These are phyloP conservation scores for Pichia sp. DNA, from an alignment of 1,139 yeast species.

Conservation along the genomic window DNA sequence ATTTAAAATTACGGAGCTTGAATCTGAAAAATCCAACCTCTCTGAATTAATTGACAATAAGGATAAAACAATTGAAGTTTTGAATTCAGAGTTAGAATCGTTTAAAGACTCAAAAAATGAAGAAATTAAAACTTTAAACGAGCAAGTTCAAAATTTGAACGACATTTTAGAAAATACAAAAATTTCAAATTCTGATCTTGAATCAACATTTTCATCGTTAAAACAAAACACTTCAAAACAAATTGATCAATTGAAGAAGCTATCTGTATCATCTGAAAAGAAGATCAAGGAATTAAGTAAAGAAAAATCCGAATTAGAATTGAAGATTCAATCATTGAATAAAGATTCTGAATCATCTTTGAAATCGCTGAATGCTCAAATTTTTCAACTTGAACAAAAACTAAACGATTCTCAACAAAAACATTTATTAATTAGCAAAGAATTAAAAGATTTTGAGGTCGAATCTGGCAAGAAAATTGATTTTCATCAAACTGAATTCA, in stretches of 20 bases:
- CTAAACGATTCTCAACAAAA: neutral
- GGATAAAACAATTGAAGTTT: neutral
- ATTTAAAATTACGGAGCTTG: neutral
- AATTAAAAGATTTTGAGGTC: neutral
- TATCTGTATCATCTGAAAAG: neutral
- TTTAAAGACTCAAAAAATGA: neutral
- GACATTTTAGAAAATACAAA: constrained; percentile 5
- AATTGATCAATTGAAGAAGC: constrained; percentile 7
- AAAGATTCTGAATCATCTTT: neutral
- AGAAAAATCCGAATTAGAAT: constrained; percentile 3
- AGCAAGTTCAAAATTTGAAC: constrained; percentile 4
- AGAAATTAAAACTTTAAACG: constrained; percentile 4
- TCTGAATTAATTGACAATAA: neutral
- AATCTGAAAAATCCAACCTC: constrained; percentile 2
- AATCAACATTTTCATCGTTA: constrained; percentile 1
- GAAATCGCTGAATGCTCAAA: neutral
- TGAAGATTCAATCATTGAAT: neutral
- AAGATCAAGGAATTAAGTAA: neutral
- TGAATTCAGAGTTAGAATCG: constrained; percentile 2
- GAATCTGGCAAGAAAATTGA: neutral
- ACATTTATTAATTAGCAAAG: neutral
- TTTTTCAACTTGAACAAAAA: neutral
- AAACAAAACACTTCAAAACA: constrained; percentile 5
- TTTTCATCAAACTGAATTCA: neutral
- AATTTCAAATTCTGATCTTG: constrained; percentile 4